Evolutionary conservation across 2,329 filamentous ascomycete genomes (phyloP).

Genomic region (Phyllosticta paracitricarpa): DNA sequence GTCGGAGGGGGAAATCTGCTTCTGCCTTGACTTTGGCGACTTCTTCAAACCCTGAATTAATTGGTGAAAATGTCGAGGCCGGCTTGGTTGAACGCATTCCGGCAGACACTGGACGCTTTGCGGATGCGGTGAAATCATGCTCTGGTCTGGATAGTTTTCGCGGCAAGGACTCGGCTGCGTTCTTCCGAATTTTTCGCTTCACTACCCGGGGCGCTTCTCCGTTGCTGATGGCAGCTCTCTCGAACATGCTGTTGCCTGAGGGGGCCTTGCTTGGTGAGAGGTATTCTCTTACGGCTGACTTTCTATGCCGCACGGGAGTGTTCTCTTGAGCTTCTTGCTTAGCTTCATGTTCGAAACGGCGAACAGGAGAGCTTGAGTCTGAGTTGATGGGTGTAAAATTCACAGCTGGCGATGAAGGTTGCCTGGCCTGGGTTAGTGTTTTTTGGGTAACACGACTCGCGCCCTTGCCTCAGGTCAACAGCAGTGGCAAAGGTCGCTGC

Average conservation of each 20-base stretch:
- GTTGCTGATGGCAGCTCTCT: conserved; percentile 1
- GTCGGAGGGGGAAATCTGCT: neutral
- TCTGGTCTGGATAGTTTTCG: neutral
- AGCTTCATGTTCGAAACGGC: neutral
- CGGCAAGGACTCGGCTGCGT: neutral
- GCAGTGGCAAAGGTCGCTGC: neutral
- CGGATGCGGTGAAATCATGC: neutral
- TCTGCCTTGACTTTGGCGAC: conserved; percentile 29
- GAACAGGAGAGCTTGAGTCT: neutral
- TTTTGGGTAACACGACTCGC: neutral
- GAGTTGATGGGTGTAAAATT: conserved; percentile 5
- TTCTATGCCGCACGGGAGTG: neutral
- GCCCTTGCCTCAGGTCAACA: neutral
- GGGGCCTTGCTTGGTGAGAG: neutral
- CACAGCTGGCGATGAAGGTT: neutral
- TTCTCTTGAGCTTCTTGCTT: neutral
- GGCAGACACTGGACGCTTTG: neutral
- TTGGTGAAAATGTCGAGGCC: neutral
- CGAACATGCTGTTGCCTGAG: conserved; percentile 2
- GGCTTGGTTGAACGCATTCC: conserved; percentile 1
- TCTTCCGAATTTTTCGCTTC: neutral
- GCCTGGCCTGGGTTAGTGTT: neutral
- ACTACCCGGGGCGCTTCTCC: neutral
- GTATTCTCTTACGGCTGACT: neutral
- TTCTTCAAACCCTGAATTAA: conserved; percentile 25